Conservation (phyloP, 345 rosid species). For the Brassica napus region Da-Ae NC_063439.1:4586501-4587000, state of each 20-base stretch:
- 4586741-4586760: constrained; percentile 4
- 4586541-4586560: background rate
- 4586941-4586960: background rate
- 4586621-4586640: constrained; percentile 30
- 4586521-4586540: background rate
- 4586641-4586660: constrained; percentile 41
- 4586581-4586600: constrained; percentile 30
- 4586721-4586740: constrained; percentile 31
- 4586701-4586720: background rate
- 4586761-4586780: constrained; percentile 17
- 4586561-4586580: background rate
- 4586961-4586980: background rate
- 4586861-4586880: constrained; percentile 11
- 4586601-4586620: constrained; percentile 20
- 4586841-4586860: constrained; percentile 16
- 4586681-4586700: background rate
- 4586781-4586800: constrained; percentile 25
- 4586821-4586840: constrained; percentile 26
- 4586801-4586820: constrained; percentile 35
- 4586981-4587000: constrained; percentile 1
- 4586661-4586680: background rate
- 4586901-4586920: constrained; percentile 4
- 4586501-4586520: constrained; percentile 18
- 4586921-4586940: background rate
- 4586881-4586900: background rate